A percentile compares a stretch with the other conserved stretches of the same genome.
Evolutionary conservation across 2,329 filamentous ascomycete genomes (phyloP).

Genomic region (Pestalotiopsis sp.): DNA sequence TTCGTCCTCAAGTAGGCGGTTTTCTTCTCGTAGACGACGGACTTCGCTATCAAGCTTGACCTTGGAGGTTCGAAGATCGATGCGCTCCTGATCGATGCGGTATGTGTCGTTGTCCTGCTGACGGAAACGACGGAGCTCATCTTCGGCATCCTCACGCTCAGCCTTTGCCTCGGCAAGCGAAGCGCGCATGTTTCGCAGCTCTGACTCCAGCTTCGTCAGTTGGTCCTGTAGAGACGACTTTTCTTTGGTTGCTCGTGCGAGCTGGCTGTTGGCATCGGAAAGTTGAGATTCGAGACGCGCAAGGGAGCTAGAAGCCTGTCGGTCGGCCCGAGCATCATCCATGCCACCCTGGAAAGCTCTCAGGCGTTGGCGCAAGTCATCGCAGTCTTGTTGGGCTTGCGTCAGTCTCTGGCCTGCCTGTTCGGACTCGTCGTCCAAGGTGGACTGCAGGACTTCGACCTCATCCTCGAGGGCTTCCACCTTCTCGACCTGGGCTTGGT

Average conservation of each 20-base stretch:
- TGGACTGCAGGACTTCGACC: constrained; percentile 69
- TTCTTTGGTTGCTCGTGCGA: constrained; percentile 58
- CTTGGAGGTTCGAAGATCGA: constrained; percentile 68
- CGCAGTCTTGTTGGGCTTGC: constrained; percentile 45
- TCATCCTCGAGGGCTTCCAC: constrained; percentile 72
- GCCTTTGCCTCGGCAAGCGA: constrained; percentile 59
- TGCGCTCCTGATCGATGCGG: constrained; percentile 66
- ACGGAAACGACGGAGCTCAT: constrained; percentile 55
- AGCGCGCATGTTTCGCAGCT: constrained; percentile 59
- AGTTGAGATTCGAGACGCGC: constrained; percentile 57
- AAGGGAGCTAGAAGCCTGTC: constrained; percentile 37
- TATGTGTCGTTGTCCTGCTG: constrained; percentile 59
- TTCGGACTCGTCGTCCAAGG: constrained; percentile 64
- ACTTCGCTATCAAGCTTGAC: constrained; percentile 68
- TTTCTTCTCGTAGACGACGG: constrained; percentile 65
- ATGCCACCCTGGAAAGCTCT: constrained; percentile 22
- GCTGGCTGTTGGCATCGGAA: constrained; percentile 56
- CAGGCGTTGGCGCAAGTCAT: constrained; percentile 36
- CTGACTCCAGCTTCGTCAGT: constrained; percentile 56
- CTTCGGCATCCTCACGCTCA: constrained; percentile 67
- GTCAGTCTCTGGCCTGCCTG: constrained; percentile 51
- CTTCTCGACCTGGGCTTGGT: constrained; percentile 63
- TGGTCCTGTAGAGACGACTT: constrained; percentile 65
- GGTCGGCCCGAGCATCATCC: background rate
- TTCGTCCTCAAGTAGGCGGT: constrained; percentile 54